These are phyloP conservation scores for Podospora pseudocomata DNA, from an alignment of 495 filamentous ascomycete genomes.

Conservation along the genomic window DNA sequence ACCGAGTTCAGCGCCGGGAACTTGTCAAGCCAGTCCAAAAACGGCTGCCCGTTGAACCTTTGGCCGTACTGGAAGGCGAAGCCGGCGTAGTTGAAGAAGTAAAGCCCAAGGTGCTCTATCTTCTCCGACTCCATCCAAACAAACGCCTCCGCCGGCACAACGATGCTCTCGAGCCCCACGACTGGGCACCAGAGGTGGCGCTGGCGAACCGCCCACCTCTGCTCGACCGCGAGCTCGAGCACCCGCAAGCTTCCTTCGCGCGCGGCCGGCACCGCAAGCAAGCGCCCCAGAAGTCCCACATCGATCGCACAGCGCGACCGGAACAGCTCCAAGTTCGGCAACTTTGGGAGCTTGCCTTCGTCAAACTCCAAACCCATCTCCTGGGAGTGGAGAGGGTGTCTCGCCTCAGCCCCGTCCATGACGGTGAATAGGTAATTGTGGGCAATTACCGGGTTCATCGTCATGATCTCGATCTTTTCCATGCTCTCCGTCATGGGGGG, in stretches of 20 bases:
- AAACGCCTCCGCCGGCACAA: slow-evolving; percentile 12
- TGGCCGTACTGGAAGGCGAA: neutral
- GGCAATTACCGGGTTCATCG: neutral
- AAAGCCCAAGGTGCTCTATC: slow-evolving; percentile 25
- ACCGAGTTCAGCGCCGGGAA: neutral
- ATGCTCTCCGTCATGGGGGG: slow-evolving; percentile 15
- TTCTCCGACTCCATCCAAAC: slow-evolving; percentile 13
- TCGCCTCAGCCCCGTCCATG: neutral
- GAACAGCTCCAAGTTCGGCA: slow-evolving; percentile 25
- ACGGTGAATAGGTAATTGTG: slow-evolving; percentile 13
- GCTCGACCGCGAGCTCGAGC: slow-evolving; percentile 20
- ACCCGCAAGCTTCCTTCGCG: slow-evolving; percentile 18
- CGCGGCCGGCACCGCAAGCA: slow-evolving; percentile 11
- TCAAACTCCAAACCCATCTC: neutral
- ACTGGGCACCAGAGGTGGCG: neutral
- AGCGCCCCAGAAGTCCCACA: slow-evolving; percentile 6
- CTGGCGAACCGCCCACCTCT: neutral
- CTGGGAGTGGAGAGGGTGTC: neutral
- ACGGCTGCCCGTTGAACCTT: slow-evolving; percentile 25
- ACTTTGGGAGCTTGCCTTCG: neutral
- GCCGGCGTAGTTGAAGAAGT: slow-evolving; percentile 27
- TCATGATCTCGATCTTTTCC: slow-evolving; percentile 15
- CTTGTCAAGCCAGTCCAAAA: slow-evolving; percentile 23
- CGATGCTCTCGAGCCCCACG: neutral
- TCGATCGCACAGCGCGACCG: slow-evolving; percentile 14